Base-by-base conservation (phyloP, 139 green algal species). In the Chlorella sp. region DNA sequence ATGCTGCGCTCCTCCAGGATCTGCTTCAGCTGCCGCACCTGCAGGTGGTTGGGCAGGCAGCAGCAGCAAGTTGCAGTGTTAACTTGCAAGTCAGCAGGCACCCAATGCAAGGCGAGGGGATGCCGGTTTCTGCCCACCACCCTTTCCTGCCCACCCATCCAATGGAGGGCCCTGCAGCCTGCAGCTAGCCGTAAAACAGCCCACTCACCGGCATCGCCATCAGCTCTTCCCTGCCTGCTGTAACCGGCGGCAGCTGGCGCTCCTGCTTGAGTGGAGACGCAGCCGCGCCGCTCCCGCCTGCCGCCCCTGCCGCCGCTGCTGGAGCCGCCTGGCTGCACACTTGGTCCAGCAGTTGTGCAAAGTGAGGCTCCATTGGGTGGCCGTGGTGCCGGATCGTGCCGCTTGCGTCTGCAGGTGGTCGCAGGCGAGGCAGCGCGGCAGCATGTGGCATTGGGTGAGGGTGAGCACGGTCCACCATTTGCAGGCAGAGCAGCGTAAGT, bases 1-100 rank as follows among this genome's bases (percentile, higher is more conserved):
- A 91, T 82, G 43, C 65, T 34, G 28, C 80, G 78, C n/a, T 84
- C 77, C 16, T 67, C 60, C 48, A 91, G 73, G 0, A 91, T 88
- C 46, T 62, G 84, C 87, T 93, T 92, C 82, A 95, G 88, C 85
- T 91, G 87, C 67, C 90, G 91, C 30, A 83, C 77, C 77, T 83
- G 77, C 54, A 7, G 22, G 38, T 48, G 36, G 36, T 3, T 22
- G 32, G 32, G 64, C 30, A 41, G 34, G 32, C 30, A 1, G 46
- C 46, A 70, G 17, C 20, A 69, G 64, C 64, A 41, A 5, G 30
- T 17, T n/a, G 6, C 0, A n/a, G 0, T 14, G 14, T 2, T 6
- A 36, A 4, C 32, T 32, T 14, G n/a, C 32, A 32, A 68, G 36
- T 20, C 1, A 8, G 8, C 65, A 24, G 22, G 62, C 62, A 19